Percentiles rank a stretch among this genome's conserved stretches.
Conservation (phyloP, 2,329 filamentous ascomycete species). For the Colletotrichum melonis region DNA sequence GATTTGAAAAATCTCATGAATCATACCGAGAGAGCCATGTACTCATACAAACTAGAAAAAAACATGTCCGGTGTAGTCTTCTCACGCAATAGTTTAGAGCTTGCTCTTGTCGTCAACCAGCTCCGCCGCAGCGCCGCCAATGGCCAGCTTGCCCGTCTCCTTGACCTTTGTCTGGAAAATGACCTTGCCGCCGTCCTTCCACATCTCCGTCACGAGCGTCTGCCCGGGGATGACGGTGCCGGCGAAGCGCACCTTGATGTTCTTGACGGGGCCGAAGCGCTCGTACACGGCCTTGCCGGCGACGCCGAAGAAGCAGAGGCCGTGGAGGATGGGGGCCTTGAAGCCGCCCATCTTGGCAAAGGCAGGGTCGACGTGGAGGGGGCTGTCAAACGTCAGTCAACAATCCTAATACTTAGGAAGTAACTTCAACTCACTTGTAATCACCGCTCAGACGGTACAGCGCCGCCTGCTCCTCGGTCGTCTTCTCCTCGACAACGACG, state of each 20-base stretch:
- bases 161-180: constrained; percentile 90
- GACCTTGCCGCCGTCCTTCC: constrained; percentile 84
- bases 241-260: constrained; percentile 92
- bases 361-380: constrained; percentile 92
- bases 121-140: constrained; percentile 84
- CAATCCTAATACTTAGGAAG: neutral
- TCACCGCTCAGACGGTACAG: constrained; percentile 95
- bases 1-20: neutral
- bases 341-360: constrained; percentile 98
- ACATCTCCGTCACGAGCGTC: constrained; percentile 94
- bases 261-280: constrained; percentile 85
- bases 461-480: constrained; percentile 90
- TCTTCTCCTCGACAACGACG: constrained; percentile 84
- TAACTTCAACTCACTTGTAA: constrained; percentile 71
- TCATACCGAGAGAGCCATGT: neutral
- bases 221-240: constrained; percentile 87
- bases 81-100: constrained; percentile 31
- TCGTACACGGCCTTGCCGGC: constrained; percentile 90
- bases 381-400: constrained; percentile 56
- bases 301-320: constrained; percentile 95
- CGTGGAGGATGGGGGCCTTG: constrained; percentile 93
- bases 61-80: too few relatives aligned
- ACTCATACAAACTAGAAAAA: neutral
- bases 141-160: constrained; percentile 91
- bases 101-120: constrained; percentile 59